phyloP scores from a whole-genome alignment of 2,329 filamentous ascomycete genomes.

The Colletotrichum graminicola region DNA sequence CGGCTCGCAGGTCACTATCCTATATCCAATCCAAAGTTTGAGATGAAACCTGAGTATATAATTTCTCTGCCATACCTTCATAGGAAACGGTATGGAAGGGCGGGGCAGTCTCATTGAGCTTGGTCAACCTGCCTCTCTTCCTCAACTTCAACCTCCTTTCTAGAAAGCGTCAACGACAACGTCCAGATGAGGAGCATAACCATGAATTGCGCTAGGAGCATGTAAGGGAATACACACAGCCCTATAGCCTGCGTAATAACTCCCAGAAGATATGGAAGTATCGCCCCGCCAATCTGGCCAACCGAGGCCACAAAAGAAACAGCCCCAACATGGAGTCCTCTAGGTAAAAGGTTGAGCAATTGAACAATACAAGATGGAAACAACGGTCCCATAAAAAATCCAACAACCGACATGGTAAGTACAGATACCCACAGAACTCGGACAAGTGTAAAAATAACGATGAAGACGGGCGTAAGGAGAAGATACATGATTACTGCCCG shows the following conservation, averaged over 20 bases:
- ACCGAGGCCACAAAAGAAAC: slow-evolving; percentile 59
- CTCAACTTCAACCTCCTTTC: neutral
- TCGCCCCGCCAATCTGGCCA: slow-evolving; percentile 58
- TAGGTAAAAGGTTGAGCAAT: slow-evolving; percentile 24
- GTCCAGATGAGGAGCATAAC: slow-evolving; percentile 42
- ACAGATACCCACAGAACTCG: slow-evolving; percentile 24
- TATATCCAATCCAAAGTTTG: neutral
- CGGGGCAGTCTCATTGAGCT: neutral
- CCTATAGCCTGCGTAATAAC: slow-evolving; percentile 54
- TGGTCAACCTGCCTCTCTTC: neutral
- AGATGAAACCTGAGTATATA: neutral
- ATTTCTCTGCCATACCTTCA: neutral
- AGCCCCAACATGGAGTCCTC: slow-evolving; percentile 55
- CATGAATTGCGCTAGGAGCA: slow-evolving; percentile 46
- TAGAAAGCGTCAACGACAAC: neutral
- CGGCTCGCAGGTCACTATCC: no score
- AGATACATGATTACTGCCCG: slow-evolving; percentile 26
- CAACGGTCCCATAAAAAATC: slow-evolving; percentile 40
- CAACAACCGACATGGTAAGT: slow-evolving; percentile 27
- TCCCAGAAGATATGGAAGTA: slow-evolving; percentile 59
- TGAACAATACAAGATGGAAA: slow-evolving; percentile 37
- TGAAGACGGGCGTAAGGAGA: neutral
- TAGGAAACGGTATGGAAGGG: neutral
- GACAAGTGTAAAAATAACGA: slow-evolving; percentile 25
- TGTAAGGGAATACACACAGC: slow-evolving; percentile 52